A percentile compares a stretch with the other conserved stretches of the same genome.
Evolutionary conservation across 768 basidiomycete species (phyloP).

Genomic region (Tulasnella sp.): DNA sequence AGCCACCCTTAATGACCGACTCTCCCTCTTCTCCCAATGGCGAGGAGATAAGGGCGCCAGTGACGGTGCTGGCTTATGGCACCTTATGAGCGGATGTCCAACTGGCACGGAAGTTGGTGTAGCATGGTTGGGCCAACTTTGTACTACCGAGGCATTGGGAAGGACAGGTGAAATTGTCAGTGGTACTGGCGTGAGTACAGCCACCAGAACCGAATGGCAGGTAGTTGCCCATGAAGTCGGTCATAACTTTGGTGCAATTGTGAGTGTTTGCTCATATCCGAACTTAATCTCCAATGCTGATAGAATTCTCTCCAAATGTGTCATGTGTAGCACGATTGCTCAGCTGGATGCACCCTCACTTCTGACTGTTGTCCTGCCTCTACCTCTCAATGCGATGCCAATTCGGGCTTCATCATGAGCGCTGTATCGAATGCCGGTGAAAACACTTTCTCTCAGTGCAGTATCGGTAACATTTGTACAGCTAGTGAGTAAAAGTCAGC

Average conservation of each 20-base stretch:
- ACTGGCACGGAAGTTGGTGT: constrained; percentile 76
- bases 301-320: constrained; percentile 14
- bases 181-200: constrained; percentile 71
- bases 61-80: constrained; percentile 74
- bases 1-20: constrained; percentile 49
- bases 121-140: constrained; percentile 76
- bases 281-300: constrained; percentile 1
- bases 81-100: constrained; percentile 73
- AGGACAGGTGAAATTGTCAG: constrained; percentile 40
- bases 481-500: constrained; percentile 12
- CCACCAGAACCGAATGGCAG: constrained; percentile 67
- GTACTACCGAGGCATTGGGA: constrained; percentile 35
- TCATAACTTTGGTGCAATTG: constrained; percentile 82
- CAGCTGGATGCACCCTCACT: constrained; percentile 45
- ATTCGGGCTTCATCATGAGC: constrained; percentile 68
- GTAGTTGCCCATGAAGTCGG: constrained; percentile 74
- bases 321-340: constrained; percentile 36
- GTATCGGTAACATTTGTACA: constrained; percentile 73
- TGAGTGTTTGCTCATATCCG: constrained; percentile 30
- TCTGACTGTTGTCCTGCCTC: constrained; percentile 57
- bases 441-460: constrained; percentile 62
- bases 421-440: constrained; percentile 55
- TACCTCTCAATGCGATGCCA: constrained; percentile 46
- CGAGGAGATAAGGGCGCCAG: constrained; percentile 49
- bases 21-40: constrained; percentile 75